A percentile compares a stretch with the other conserved stretches of the same genome.
Conservation (phyloP, 2,329 filamentous ascomycete species). For the Lasiodiplodia sp. region DNA sequence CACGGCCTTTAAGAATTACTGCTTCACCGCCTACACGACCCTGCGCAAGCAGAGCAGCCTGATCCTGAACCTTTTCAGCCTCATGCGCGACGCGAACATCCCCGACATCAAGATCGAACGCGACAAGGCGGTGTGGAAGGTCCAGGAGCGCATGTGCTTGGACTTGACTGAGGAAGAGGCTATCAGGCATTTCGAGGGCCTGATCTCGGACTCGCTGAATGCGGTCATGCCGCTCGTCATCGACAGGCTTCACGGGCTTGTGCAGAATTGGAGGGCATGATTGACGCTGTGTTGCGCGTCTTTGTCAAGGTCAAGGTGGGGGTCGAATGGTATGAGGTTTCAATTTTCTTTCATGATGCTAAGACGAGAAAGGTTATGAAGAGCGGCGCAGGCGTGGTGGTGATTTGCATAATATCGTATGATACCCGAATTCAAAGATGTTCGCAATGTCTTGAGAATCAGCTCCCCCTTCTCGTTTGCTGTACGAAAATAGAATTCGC, state of each 20-base stretch:
- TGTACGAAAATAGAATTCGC: too few relatives aligned
- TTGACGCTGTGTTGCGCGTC: not conserved
- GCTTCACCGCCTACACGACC: constrained; percentile 92
- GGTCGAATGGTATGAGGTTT: not conserved
- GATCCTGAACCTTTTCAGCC: constrained; percentile 91
- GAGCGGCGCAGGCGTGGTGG: not conserved
- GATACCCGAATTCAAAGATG: not conserved
- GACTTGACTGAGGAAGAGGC: constrained; percentile 93
- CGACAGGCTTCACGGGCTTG: constrained; percentile 91
- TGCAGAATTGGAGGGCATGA: constrained; percentile 81
- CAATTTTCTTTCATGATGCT: not conserved
- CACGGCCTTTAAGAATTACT: constrained; percentile 90
- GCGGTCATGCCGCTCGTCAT: constrained; percentile 93
- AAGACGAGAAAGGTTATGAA: not conserved
- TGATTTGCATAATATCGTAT: not conserved
- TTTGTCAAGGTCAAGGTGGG: too few relatives aligned
- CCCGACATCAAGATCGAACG: constrained; percentile 92
- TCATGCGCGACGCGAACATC: constrained; percentile 98
- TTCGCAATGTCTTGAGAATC: not conserved
- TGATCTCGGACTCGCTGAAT: constrained; percentile 90
- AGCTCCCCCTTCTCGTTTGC: too few relatives aligned
- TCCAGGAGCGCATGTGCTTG: constrained; percentile 91
- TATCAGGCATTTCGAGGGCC: constrained; percentile 81
- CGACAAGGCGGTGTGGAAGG: constrained; percentile 93
- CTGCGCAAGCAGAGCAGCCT: constrained; percentile 88